Conservation (phyloP, 371 early-diverging fungal genomes). For the Mucor racemosus region DNA sequence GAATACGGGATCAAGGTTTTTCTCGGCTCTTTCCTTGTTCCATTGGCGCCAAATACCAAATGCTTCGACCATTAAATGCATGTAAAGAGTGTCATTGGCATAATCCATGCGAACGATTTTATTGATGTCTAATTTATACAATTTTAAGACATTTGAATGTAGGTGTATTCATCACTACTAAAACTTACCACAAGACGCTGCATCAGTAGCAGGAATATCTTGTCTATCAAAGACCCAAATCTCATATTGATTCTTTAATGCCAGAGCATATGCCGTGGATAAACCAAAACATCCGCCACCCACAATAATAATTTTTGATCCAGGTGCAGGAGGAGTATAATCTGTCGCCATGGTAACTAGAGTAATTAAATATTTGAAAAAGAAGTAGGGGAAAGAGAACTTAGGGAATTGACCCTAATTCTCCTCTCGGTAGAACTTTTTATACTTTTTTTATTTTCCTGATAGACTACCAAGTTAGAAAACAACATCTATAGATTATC, state of each 20-base stretch:
- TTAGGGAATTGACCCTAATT: not conserved
- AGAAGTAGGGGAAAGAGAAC: too few relatives aligned
- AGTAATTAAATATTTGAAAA: not conserved
- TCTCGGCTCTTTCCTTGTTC: conserved; percentile 49
- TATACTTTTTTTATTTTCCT: not conserved
- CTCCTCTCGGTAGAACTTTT: conserved; percentile 4
- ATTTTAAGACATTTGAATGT: too few relatives aligned
- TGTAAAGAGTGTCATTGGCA: conserved; percentile 46
- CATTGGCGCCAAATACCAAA: conserved; percentile 55
- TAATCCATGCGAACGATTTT: conserved; percentile 60
- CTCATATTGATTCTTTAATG: conserved; percentile 37
- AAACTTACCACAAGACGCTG: conserved; percentile 45
- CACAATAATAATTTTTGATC: conserved; percentile 50
- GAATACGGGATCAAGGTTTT: conserved; percentile 36
- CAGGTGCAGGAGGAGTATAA: conserved; percentile 21
- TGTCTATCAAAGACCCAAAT: conserved; percentile 53
- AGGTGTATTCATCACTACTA: not conserved
- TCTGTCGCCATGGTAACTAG: conserved; percentile 3
- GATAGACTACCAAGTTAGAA: not conserved
- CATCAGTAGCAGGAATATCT: conserved; percentile 49
- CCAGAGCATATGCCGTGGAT: conserved; percentile 52
- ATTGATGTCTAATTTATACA: conserved; percentile 44
- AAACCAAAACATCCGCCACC: conserved; percentile 62
- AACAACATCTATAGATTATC: conserved; percentile 3
- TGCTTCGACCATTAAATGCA: conserved; percentile 48